phyloP scores from a whole-genome alignment of 2,329 filamentous ascomycete genomes.

The Claviceps africana region DNA sequence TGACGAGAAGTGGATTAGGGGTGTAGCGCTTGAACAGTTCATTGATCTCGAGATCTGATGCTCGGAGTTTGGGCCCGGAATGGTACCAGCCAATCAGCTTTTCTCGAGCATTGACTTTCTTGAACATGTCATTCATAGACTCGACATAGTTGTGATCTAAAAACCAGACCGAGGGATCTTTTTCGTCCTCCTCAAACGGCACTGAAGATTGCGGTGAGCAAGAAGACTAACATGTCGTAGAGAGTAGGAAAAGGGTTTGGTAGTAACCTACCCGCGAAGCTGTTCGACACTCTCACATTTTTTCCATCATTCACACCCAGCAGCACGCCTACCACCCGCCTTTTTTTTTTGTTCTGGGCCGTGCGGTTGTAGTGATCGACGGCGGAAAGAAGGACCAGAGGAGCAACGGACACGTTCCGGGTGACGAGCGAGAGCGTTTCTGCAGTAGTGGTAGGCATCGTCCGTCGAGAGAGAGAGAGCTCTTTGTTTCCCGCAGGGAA shows the following conservation, averaged over 20 bases:
- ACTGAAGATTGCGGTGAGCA: slow-evolving; percentile 37
- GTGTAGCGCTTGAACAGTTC: slow-evolving; percentile 99
- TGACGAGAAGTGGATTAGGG: slow-evolving; percentile 87
- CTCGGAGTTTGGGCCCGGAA: slow-evolving; percentile 89
- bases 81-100: slow-evolving; percentile 99
- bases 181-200: slow-evolving; percentile 97
- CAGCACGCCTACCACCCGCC: slow-evolving; percentile 85
- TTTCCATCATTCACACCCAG: slow-evolving; percentile 93
- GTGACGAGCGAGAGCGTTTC: slow-evolving; percentile 92
- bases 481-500: background rate
- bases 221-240: slow-evolving; percentile 7
- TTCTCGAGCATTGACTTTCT: slow-evolving; percentile 97
- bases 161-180: slow-evolving; percentile 98
- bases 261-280: slow-evolving; percentile 66
- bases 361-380: slow-evolving; percentile 97
- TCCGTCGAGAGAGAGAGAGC: slow-evolving; percentile 15
- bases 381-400: slow-evolving; percentile 89
- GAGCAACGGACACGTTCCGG: slow-evolving; percentile 90
- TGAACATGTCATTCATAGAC: slow-evolving; percentile 99
- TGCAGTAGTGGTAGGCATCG: slow-evolving; percentile 91
- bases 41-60: slow-evolving; percentile 97
- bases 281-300: slow-evolving; percentile 94
- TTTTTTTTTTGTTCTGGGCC: slow-evolving; percentile 69
- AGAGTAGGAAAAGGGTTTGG: background rate
- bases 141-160: slow-evolving; percentile 99